Evolutionary conservation across 306 rosid genomes (phyloP), one percentile per base, ranked within the genome.

Genomic region (Gastrolobium bilobum): DNA sequence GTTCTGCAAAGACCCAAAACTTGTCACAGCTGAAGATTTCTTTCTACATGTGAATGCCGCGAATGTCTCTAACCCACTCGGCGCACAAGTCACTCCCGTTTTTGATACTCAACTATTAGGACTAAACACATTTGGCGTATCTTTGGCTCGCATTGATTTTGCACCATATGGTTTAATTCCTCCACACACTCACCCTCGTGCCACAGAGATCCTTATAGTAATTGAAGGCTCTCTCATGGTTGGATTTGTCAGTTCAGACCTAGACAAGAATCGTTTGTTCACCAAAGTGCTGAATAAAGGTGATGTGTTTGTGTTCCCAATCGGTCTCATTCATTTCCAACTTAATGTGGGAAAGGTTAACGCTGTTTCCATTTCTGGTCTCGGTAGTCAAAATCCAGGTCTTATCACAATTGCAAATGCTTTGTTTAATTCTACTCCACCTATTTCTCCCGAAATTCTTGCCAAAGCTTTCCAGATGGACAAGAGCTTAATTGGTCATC

Each of bases 361-460:
- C 26, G 26, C 26, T 20, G 26, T 20, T 20, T 20, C 26, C 26
- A 20, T 20, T 20, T 20, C 26, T 20, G 1, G 26, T 20, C 26
- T 20, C 26, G 26, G 26, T 20, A 20, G 26, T 20, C 26, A 20
- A 20, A 20, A 20, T 20, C 26, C 26, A 20, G 26, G 26, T 20
- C 26, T 20, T 20, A 20, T 20, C 26, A 20, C 26, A 20, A 20
- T 20, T 14, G 2, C 11, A 13, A 13, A 47, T 54, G 34, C 60
- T 3, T 34, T 84, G 10, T 83, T 83, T 30, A 83, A 81, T 40
- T 59, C 87, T 0, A 11, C 44, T 9, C 87, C 87, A 6, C 63
- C 61, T 35, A 79, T 69, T 8, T 20, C 61, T 57, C 33, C 69
- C 0, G 87, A 84, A 9, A 74, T 79, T 4, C 78, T 79, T 1